A percentile compares a stretch with the other conserved stretches of the same genome.
phyloP scores from a whole-genome alignment of 768 basidiomycete species.

The Cystobasidiopsis lactophilus region DNA sequence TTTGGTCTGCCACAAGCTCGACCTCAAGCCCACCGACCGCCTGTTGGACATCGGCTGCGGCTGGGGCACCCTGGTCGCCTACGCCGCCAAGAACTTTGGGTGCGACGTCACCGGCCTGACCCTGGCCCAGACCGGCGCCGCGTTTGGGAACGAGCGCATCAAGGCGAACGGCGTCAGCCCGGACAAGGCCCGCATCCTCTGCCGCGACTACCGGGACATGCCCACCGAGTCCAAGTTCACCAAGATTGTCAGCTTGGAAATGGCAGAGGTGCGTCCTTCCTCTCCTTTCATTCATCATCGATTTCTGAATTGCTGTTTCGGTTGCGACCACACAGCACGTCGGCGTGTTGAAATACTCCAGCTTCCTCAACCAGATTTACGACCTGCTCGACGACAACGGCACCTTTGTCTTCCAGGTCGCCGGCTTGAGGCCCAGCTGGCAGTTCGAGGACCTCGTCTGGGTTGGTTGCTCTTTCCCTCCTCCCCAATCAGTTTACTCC shows the following conservation, averaged over 20 bases:
- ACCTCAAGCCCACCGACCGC: slow-evolving; percentile 64
- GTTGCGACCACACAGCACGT: slow-evolving; percentile 41
- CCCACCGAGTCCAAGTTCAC: slow-evolving; percentile 51
- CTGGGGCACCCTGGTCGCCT: slow-evolving; percentile 87
- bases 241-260: slow-evolving; percentile 90
- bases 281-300: not conserved
- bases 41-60: slow-evolving; percentile 35
- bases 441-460: slow-evolving; percentile 96
- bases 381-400: slow-evolving; percentile 86
- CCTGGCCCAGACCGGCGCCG: slow-evolving; percentile 68
- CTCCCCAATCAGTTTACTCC: not conserved
- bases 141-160: slow-evolving; percentile 78
- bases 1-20: slow-evolving; percentile 81
- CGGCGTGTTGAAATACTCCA: slow-evolving; percentile 70
- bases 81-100: slow-evolving; percentile 91
- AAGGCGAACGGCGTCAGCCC: slow-evolving; percentile 48
- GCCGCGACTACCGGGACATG: slow-evolving; percentile 81
- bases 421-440: slow-evolving; percentile 85
- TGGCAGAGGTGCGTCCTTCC: slow-evolving; percentile 56
- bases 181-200: slow-evolving; percentile 66
- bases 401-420: slow-evolving; percentile 87
- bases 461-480: slow-evolving; percentile 24
- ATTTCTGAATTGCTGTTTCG: not conserved
- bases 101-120: slow-evolving; percentile 93
- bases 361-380: slow-evolving; percentile 79